Evolutionary conservation across 345 rosid species (phyloP).

Genomic region (Hibiscus mutabilis): DNA sequence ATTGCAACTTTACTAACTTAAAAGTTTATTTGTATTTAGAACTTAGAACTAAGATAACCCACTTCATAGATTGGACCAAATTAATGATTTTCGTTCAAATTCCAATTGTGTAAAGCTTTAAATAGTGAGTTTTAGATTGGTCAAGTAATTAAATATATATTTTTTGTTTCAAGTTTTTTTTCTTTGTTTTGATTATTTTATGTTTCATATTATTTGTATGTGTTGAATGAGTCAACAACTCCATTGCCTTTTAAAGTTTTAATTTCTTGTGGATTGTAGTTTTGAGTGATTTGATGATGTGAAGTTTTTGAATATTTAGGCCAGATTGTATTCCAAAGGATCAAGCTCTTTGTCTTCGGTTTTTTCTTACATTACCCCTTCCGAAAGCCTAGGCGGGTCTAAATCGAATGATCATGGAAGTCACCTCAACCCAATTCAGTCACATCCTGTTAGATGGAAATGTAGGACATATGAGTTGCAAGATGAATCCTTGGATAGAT

Average conservation of each 20-base stretch:
- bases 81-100: neutral
- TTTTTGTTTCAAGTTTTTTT: neutral
- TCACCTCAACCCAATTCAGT: slow-evolving; percentile 30
- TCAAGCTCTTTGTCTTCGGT: slow-evolving; percentile 41
- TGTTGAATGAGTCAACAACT: neutral
- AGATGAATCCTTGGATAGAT: slow-evolving; percentile 20
- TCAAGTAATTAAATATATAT: neutral
- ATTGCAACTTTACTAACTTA: neutral
- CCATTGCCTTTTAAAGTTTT: neutral
- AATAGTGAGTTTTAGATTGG: neutral
- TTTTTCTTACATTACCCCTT: slow-evolving; percentile 35
- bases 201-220: neutral
- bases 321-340: slow-evolving; percentile 35
- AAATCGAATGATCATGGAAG: slow-evolving; percentile 30
- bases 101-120: neutral
- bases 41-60: neutral
- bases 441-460: slow-evolving; percentile 37
- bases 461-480: slow-evolving; percentile 31
- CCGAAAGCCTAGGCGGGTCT: slow-evolving; percentile 29
- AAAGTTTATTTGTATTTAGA: neutral
- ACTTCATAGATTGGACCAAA: neutral
- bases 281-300: slow-evolving; percentile 8
- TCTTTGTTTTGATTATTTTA: neutral
- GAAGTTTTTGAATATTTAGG: slow-evolving; percentile 48
- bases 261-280: neutral